These are phyloP conservation scores for Mortierella hygrophila DNA, from an alignment of 192 early-diverging fungal species.

Conservation along the genomic window DNA sequence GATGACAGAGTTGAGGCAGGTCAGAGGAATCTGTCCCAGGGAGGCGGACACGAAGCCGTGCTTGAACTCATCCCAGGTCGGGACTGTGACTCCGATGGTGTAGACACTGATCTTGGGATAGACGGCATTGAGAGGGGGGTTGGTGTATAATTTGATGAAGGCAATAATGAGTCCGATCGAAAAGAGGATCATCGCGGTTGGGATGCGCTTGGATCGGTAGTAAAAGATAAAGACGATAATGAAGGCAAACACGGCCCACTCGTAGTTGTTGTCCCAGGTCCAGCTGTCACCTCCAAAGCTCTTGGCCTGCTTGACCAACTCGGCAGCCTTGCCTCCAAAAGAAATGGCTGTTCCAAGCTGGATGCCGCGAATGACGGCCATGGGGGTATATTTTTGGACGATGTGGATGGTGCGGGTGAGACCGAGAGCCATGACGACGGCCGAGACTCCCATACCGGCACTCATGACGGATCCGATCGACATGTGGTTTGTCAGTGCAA, in stretches of 20 bases:
- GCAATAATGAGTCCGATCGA: conserved; percentile 76
- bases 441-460: conserved; percentile 75
- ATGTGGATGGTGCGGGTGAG: conserved; percentile 74
- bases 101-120: conserved; percentile 67
- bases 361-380: conserved; percentile 76
- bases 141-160: conserved; percentile 60
- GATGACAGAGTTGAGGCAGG: conserved; percentile 88
- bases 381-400: conserved; percentile 74
- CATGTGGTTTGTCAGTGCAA: conserved; percentile 78
- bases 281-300: conserved; percentile 67
- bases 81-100: conserved; percentile 66
- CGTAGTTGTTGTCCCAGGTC: conserved; percentile 76
- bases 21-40: conserved; percentile 90
- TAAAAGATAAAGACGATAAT: conserved; percentile 76
- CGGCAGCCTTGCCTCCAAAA: conserved; percentile 75
- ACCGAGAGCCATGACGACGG: conserved; percentile 71
- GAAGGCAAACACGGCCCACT: conserved; percentile 75
- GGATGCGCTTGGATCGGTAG: conserved; percentile 65
- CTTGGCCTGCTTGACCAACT: conserved; percentile 61
- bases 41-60: conserved; percentile 84
- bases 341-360: conserved; percentile 82
- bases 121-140: conserved; percentile 43
- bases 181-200: conserved; percentile 79
- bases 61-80: conserved; percentile 74
- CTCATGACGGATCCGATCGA: conserved; percentile 75